Evolutionary conservation across 129 eudicot genomes (phyloP).

Genomic region (Heracleum sosnowskyi): DNA sequence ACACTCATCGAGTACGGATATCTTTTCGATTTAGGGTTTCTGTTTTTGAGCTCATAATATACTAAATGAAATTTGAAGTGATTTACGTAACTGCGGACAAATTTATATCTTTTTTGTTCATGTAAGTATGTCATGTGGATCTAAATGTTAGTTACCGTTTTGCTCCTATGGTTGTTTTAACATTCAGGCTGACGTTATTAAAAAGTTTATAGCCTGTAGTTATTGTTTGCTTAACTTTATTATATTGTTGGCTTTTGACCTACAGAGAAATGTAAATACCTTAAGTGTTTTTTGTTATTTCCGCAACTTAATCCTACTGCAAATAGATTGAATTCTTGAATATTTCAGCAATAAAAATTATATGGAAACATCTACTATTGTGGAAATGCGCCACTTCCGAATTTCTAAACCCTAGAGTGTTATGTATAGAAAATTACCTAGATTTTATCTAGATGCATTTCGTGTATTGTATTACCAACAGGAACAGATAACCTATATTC

Average conservation of each 20-base stretch:
- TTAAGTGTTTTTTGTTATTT: neutral
- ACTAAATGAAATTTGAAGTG: neutral
- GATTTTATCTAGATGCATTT: neutral
- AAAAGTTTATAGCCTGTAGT: neutral
- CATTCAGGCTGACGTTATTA: neutral
- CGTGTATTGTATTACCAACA: neutral
- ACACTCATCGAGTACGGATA: conserved; percentile 60
- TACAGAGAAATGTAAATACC: neutral
- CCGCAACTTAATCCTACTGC: neutral
- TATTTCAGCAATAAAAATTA: neutral
- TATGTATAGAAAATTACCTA: neutral
- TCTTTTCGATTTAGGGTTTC: conserved; percentile 7
- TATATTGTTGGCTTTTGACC: neutral
- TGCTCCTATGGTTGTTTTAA: neutral
- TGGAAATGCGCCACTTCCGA: neutral
- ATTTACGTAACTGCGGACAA: neutral
- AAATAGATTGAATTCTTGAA: neutral
- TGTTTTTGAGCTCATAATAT: conserved; percentile 5
- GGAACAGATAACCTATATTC: neutral
- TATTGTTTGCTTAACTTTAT: neutral
- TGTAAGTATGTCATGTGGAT: neutral
- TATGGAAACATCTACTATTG: neutral
- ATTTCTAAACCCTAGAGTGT: neutral
- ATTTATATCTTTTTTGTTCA: neutral
- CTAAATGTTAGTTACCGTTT: neutral